Evolutionary conservation across 148 eudicot species (phyloP), one percentile per base, ranked within the genome.

Genomic region (Rhododendron griersonianum): DNA sequence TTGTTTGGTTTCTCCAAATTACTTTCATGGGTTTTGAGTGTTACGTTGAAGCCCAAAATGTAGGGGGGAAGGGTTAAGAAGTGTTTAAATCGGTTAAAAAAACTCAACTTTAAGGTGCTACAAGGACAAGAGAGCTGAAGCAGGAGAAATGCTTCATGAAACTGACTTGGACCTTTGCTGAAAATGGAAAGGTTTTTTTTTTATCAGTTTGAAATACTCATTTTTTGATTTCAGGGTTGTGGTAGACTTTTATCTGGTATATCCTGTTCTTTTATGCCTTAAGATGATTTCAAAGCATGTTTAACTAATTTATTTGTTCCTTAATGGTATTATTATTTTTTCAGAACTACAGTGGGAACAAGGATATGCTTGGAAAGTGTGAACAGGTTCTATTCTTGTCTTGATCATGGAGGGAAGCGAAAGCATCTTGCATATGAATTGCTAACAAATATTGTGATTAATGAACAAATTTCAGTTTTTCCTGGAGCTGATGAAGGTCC

Each of bases 401-500:
- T 79, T 83, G 51, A 53, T 61, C n/a, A 50, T 81, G 59, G 57
- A 78, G 73, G 44, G 47, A 74, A 50, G 35, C 41, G 28, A 39
- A 53, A 86, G 30, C 9, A 76, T 53, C 81, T 21, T 71, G 78
- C 81, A 28, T 71, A 77, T 53, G 23, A 53, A 83, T 77, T 74
- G 81, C 90, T 89, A 78, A 91, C 84, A 69, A 39, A 81, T 51
- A 84, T 85, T 84, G 21, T 84, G 65, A 11, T 71, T 79, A 69
- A 86, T 86, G 88, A 55, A 23, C 80, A 69, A 30, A 25, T 90
- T 95, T 85, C 94, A 94, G 98, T 97, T 97, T 90, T 95, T 95
- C 90, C 87, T 95, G 90, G 98, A 97, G 93, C 88, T 97, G 91
- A 97, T 97, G 99, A 97, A 97, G 88, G 98, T 97, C 81, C 98